Evolutionary conservation across 768 basidiomycete genomes (phyloP).

Genomic region (Serendipita sp.): DNA sequence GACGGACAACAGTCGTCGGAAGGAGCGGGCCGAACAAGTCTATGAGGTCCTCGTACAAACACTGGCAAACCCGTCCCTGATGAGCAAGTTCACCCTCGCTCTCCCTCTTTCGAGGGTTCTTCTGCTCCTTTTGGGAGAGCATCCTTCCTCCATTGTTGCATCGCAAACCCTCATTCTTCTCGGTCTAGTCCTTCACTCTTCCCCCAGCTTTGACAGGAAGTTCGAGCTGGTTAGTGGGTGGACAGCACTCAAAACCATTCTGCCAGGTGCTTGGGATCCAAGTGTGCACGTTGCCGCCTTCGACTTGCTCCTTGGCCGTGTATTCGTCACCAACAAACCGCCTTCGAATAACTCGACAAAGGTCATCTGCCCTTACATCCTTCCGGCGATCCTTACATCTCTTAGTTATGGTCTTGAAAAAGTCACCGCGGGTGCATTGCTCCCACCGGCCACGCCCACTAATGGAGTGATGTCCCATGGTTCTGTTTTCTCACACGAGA

Average conservation of each 20-base stretch:
- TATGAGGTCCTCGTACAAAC: conserved; percentile 48
- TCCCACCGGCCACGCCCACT: neutral
- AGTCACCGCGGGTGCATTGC: conserved; percentile 13
- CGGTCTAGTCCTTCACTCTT: conserved; percentile 35
- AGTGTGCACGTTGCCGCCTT: conserved; percentile 53
- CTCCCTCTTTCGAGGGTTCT: conserved; percentile 68
- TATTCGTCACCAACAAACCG: neutral
- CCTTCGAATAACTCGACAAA: neutral
- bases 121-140: conserved; percentile 63
- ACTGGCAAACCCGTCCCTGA: conserved; percentile 34
- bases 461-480: neutral
- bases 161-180: conserved; percentile 47
- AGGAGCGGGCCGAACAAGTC: conserved; percentile 52
- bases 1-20: conserved; percentile 33
- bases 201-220: conserved; percentile 54
- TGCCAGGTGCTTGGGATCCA: conserved; percentile 54
- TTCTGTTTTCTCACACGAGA: conserved; percentile 2
- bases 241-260: conserved; percentile 49
- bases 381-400: conserved; percentile 56
- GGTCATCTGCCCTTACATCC: conserved; percentile 47
- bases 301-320: conserved; percentile 46
- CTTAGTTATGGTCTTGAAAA: conserved; percentile 40
- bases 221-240: conserved; percentile 81
- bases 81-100: conserved; percentile 53
- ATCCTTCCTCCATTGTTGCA: conserved; percentile 45